Base-by-base conservation (phyloP, 805 yeast species). In the Scheffersomyces amazonensis region DNA sequence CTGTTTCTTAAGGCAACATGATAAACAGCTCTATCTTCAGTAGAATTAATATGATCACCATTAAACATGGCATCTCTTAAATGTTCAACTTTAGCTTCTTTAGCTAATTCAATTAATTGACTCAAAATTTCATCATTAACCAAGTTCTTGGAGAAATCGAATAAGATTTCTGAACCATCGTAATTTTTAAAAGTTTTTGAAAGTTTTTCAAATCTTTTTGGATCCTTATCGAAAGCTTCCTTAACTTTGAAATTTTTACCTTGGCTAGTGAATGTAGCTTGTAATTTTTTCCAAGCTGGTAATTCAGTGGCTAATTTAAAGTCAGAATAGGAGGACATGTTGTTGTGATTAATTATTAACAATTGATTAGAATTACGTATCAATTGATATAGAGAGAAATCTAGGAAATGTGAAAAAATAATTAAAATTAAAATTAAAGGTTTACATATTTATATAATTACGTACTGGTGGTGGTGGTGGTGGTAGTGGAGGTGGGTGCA, bases 1-100 rank as follows among this genome's bases (percentile, higher is more conserved):
- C 93, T 85, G 80, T 95, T 91, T 78, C 99, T 85, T 56, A 93
- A 78, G 24, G 98, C 99, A 54, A 81, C 87, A 71, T 93, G 99
- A 77, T 77, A 93, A 33, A 93, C 99, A 29, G 99, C 98, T 69
- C 96, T 80, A 69, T 81, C 85, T 72, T 93, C 99, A 45, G 99
- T 93, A 70, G 79, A 78, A 77, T 93, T 93, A 76, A 93, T 89
- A 70, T 87, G 89, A 43, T 81, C 86, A 64, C 99, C 99, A 21
- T 76, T 77, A 60, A 93, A 93, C 89, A 93, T 82, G 40, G 76
- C 87, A 56, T 91, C 95, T 65, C 98, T 81, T 62, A 93, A 80
- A 42, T 73, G 60, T 64, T 88, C 93, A 52, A 93, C 90, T 38
- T 81, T 78, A 50, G 97, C 90, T 68, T 93, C 95, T 62, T 81